phyloP scores from a whole-genome alignment of 2,329 filamentous ascomycete species.

The Pestalotiopsis sp. region DNA sequence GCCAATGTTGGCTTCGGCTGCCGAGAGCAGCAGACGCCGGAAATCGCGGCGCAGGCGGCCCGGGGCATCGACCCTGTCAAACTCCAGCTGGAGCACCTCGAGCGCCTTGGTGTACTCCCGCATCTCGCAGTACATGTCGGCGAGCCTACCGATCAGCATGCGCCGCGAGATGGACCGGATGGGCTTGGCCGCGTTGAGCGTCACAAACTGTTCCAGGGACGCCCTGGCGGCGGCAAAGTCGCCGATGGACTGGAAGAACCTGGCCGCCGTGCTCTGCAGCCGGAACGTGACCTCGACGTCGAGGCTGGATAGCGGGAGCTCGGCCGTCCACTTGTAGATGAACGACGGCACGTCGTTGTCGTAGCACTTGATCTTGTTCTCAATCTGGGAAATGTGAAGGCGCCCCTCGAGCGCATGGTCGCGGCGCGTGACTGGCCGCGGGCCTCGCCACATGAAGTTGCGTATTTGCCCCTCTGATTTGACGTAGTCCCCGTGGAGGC shows the following conservation, averaged over 20 bases:
- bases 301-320: conserved; percentile 30
- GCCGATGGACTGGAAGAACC: conserved; percentile 35
- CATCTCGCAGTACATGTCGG: conserved; percentile 32
- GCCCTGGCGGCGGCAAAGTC: conserved; percentile 31
- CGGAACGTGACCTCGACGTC: conserved; percentile 36
- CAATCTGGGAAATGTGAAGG: conserved; percentile 35
- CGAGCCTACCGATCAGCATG: conserved; percentile 29
- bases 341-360: conserved; percentile 29
- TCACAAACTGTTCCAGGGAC: conserved; percentile 33
- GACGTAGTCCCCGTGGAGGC: conserved; percentile 27
- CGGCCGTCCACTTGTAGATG: conserved; percentile 34
- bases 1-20: not conserved
- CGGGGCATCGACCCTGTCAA: conserved; percentile 19
- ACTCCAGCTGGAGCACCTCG: conserved; percentile 23
- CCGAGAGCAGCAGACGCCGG: conserved; percentile 25
- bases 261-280: conserved; percentile 33
- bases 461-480: conserved; percentile 27
- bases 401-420: conserved; percentile 34
- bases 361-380: conserved; percentile 36
- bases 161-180: conserved; percentile 27
- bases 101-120: conserved; percentile 24
- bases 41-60: conserved; percentile 24
- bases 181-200: conserved; percentile 25
- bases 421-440: conserved; percentile 20
- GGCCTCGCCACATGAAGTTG: conserved; percentile 24